Evolutionary conservation across 345 rosid species (phyloP).

Genomic region (Jatropha curcas): DNA sequence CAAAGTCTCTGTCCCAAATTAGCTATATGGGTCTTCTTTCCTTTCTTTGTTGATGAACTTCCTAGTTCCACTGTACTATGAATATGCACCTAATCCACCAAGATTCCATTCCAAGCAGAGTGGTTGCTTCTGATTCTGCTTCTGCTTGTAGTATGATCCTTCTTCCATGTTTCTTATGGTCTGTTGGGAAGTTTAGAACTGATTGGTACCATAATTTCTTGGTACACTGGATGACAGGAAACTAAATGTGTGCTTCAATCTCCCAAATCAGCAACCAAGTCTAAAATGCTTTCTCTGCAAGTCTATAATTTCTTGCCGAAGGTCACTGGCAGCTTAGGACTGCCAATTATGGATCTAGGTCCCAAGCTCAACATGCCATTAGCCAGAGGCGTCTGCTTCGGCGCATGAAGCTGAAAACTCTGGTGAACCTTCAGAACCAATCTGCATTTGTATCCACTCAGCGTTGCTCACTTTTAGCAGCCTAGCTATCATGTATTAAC

Average conservation of each 20-base stretch:
- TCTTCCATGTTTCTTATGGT: slow-evolving; percentile 7
- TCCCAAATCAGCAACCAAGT: slow-evolving; percentile 47
- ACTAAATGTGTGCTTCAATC: slow-evolving; percentile 57
- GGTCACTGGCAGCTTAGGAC: slow-evolving; percentile 40
- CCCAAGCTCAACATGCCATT: slow-evolving; percentile 35
- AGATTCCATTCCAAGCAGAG: too few species aligned
- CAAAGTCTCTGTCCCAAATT: neutral
- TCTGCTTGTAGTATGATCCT: slow-evolving; percentile 1
- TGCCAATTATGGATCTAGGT: slow-evolving; percentile 39
- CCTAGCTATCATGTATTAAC: neutral
- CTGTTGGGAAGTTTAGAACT: slow-evolving; percentile 23
- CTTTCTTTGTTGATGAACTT: neutral
- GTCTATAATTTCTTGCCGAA: slow-evolving; percentile 44
- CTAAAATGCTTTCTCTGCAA: slow-evolving; percentile 49
- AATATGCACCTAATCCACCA: too few species aligned
- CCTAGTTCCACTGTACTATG: too few species aligned
- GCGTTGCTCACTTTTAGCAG: slow-evolving; percentile 1
- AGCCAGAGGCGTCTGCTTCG: slow-evolving; percentile 50
- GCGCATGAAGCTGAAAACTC: slow-evolving; percentile 45
- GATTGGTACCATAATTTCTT: slow-evolving; percentile 42
- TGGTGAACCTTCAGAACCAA: slow-evolving; percentile 46
- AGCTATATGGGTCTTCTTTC: neutral
- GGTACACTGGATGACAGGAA: slow-evolving; percentile 61
- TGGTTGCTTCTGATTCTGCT: too few species aligned
- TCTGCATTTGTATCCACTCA: slow-evolving; percentile 10